Percentiles rank a stretch among this genome's conserved stretches.
Conservation (phyloP, 805 yeast species). For the Schizosaccharomyces cryophilus region DNA sequence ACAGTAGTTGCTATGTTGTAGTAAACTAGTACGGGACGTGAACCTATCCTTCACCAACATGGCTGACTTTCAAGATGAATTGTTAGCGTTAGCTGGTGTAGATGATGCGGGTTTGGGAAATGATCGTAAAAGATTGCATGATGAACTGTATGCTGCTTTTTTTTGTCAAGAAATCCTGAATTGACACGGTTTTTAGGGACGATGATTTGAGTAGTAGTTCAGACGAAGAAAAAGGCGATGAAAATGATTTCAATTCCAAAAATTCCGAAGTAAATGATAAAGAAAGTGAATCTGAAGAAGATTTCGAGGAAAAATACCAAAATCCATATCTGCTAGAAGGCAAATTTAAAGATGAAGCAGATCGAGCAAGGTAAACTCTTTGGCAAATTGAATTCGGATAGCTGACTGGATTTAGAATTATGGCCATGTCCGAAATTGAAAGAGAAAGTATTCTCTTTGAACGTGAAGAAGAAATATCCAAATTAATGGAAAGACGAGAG, state of each 20-base stretch:
- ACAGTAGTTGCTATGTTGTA: too few species aligned
- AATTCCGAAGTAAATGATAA: neutral
- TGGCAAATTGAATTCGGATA: neutral
- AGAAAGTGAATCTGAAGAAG: constrained; percentile 12
- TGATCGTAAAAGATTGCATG: constrained; percentile 2
- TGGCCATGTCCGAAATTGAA: constrained; percentile 58
- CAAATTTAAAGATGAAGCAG: constrained; percentile 62
- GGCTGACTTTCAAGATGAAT: constrained; percentile 76
- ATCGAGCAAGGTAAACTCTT: constrained; percentile 25
- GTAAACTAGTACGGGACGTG: neutral
- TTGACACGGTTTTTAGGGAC: neutral
- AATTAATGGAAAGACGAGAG: constrained; percentile 58
- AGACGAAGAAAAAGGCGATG: neutral
- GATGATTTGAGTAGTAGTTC: neutral
- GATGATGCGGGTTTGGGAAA: constrained; percentile 3
- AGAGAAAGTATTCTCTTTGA: constrained; percentile 81
- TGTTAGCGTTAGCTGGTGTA: constrained; percentile 77
- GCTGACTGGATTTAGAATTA: constrained; percentile 7
- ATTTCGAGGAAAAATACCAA: constrained; percentile 10
- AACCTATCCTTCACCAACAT: constrained; percentile 14
- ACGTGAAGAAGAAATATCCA: constrained; percentile 55
- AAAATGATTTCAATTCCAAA: neutral
- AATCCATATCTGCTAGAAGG: constrained; percentile 90
- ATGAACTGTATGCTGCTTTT: constrained; percentile 22
- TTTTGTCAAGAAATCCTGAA: neutral